Evolutionary conservation across 345 rosid species (phyloP).

Genomic region (Salix arbutifolia): DNA sequence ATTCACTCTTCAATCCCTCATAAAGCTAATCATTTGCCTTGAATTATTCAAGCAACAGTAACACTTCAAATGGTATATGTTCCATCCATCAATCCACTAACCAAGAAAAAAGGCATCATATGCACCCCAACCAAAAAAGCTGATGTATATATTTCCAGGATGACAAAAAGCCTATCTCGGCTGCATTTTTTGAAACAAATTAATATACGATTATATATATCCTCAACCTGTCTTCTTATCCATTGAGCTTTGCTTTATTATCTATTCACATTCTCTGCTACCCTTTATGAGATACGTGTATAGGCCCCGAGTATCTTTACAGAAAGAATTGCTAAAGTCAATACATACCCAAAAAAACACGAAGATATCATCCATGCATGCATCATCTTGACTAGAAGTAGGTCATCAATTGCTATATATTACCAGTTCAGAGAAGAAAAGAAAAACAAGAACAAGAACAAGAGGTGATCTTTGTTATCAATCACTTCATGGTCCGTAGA

Average conservation of each 20-base stretch:
- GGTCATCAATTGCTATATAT: too few species aligned
- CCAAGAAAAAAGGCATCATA: slow-evolving; percentile 48
- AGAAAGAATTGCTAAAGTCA: slow-evolving; percentile 15
- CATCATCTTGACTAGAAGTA: not conserved
- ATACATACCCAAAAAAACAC: slow-evolving; percentile 8
- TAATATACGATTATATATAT: not conserved
- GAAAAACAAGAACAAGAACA: too few species aligned
- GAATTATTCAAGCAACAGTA: slow-evolving; percentile 33
- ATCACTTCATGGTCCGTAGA: too few species aligned
- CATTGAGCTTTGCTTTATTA: slow-evolving; percentile 14
- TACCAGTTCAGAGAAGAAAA: too few species aligned
- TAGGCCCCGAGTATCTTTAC: slow-evolving; percentile 11
- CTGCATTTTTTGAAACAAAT: slow-evolving; percentile 15
- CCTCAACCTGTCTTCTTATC: slow-evolving; percentile 24
- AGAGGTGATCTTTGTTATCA: too few species aligned
- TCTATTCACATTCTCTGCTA: slow-evolving; percentile 7
- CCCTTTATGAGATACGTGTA: slow-evolving; percentile 5
- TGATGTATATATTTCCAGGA: slow-evolving; percentile 24
- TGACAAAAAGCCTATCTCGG: slow-evolving; percentile 16
- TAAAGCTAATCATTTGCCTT: slow-evolving; percentile 38
- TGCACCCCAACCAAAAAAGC: slow-evolving; percentile 33
- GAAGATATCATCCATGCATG: slow-evolving; percentile 4
- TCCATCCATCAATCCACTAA: slow-evolving; percentile 53
- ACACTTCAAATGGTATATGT: slow-evolving; percentile 42
- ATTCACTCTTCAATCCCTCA: not conserved